A percentile compares a stretch with the other conserved stretches of the same genome.
Conservation (phyloP, 2,329 filamentous ascomycete species). For the Colletotrichum euphorbiae region DNA sequence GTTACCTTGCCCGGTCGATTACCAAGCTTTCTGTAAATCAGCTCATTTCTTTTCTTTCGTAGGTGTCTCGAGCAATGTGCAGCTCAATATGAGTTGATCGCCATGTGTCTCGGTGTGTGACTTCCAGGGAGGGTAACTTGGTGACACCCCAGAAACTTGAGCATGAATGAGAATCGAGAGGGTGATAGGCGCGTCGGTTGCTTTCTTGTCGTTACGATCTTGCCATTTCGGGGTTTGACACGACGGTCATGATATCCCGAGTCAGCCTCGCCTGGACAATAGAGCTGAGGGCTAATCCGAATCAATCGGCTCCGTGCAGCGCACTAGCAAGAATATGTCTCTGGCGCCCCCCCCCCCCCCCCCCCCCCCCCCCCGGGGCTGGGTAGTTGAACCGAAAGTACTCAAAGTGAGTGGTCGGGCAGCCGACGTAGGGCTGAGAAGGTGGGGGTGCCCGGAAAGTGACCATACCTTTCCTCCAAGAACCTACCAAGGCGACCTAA, state of each 20-base stretch:
- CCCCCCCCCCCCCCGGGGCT: too few species aligned
- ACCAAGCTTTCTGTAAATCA: slow-evolving; percentile 33
- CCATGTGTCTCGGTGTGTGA: neutral
- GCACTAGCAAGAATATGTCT: slow-evolving; percentile 29
- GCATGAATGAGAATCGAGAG: neutral
- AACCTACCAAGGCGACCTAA: neutral
- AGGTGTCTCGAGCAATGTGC: slow-evolving; percentile 28
- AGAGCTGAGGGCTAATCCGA: slow-evolving; percentile 28
- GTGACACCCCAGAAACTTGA: neutral
- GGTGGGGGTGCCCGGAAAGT: slow-evolving; percentile 1
- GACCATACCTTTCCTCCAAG: neutral
- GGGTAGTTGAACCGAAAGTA: neutral
- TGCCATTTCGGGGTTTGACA: slow-evolving; percentile 10
- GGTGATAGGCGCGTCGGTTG: neutral
- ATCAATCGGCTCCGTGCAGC: slow-evolving; percentile 24
- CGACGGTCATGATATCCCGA: slow-evolving; percentile 15
- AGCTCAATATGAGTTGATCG: slow-evolving; percentile 5
- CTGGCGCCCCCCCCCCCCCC: neutral
- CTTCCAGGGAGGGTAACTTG: too few species aligned
- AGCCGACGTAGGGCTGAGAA: slow-evolving; percentile 31
- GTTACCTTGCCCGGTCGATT: slow-evolving; percentile 1
- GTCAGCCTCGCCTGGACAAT: slow-evolving; percentile 39
- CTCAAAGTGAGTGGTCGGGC: slow-evolving; percentile 9
- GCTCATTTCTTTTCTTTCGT: slow-evolving; percentile 3
- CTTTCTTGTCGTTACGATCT: neutral